Conservation (phyloP, 108 stramenopile genomes). For the Heterococcus sp. region DNA sequence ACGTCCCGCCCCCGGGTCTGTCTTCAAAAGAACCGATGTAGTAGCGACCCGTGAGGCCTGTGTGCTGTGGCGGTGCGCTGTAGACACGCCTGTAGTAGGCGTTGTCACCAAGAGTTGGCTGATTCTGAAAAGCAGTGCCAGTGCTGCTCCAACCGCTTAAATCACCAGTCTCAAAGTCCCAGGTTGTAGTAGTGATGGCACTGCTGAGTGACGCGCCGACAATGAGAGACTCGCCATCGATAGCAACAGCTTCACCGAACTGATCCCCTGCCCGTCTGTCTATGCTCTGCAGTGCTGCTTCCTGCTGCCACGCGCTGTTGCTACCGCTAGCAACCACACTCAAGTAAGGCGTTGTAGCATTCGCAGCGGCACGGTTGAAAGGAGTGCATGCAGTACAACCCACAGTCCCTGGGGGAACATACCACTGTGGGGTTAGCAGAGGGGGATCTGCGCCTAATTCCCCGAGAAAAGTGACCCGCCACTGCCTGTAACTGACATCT, state of each 20-base stretch:
- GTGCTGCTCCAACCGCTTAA: conserved; percentile 68
- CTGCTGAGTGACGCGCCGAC: conserved; percentile 63
- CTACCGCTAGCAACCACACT: conserved; percentile 12
- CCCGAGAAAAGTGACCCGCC: conserved; percentile 60
- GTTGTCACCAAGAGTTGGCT: conserved; percentile 77
- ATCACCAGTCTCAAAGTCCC: conserved; percentile 80
- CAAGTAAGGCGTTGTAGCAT: not conserved
- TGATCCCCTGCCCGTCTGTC: conserved; percentile 51
- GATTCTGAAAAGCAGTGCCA: conserved; percentile 65
- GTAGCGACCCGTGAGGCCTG: conserved; percentile 58
- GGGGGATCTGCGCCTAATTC: conserved; percentile 32
- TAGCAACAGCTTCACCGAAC: conserved; percentile 52
- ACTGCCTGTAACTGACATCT: conserved; percentile 48
- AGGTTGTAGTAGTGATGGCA: conserved; percentile 63
- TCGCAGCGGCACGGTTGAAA: conserved; percentile 29
- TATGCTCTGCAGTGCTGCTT: conserved; percentile 31
- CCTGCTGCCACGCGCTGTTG: conserved; percentile 41
- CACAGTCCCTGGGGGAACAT: conserved; percentile 22
- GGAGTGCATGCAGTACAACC: conserved; percentile 14
- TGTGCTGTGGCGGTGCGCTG: not conserved
- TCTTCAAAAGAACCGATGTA: conserved; percentile 72
- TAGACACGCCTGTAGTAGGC: conserved; percentile 43
- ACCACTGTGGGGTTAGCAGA: conserved; percentile 43
- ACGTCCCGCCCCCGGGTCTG: conserved; percentile 53
- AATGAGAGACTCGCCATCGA: conserved; percentile 46